Conservation (phyloP, 768 basidiomycete genomes). For the Panaeolus cyanescens region DNA sequence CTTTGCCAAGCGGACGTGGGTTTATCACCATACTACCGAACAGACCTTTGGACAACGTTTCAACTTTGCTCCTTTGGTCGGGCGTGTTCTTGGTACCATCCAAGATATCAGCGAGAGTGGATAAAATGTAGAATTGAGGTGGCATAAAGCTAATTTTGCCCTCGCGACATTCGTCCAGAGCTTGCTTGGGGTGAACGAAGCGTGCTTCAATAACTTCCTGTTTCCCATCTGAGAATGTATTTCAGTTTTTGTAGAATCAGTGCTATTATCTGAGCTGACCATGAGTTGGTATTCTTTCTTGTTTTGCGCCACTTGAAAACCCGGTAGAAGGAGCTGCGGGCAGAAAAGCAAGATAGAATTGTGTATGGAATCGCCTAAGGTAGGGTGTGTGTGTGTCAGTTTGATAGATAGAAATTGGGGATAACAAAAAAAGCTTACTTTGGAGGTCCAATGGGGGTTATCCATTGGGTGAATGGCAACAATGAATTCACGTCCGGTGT, state of each 20-base stretch:
- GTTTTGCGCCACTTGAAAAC: slow-evolving; percentile 54
- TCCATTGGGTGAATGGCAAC: slow-evolving; percentile 76
- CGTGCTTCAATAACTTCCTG: slow-evolving; percentile 70
- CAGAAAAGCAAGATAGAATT: slow-evolving; percentile 70
- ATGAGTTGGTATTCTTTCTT: slow-evolving; percentile 63
- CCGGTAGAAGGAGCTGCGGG: slow-evolving; percentile 41
- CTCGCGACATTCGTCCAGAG: slow-evolving; percentile 51
- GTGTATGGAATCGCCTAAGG: slow-evolving; percentile 67
- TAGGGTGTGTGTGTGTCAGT: neutral
- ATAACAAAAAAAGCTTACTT: slow-evolving; percentile 37
- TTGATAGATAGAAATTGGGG: neutral
- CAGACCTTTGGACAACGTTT: slow-evolving; percentile 46
- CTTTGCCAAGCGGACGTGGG: slow-evolving; percentile 43
- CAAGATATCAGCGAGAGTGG: slow-evolving; percentile 59
- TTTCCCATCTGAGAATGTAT: slow-evolving; percentile 49
- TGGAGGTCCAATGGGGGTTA: slow-evolving; percentile 59
- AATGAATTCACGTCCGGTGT: slow-evolving; percentile 46
- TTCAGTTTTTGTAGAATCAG: neutral
- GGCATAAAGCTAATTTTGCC: slow-evolving; percentile 66
- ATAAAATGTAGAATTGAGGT: slow-evolving; percentile 72
- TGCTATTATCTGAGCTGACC: slow-evolving; percentile 27
- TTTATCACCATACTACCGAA: slow-evolving; percentile 68
- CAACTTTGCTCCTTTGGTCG: slow-evolving; percentile 48
- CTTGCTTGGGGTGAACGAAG: slow-evolving; percentile 59
- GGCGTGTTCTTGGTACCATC: slow-evolving; percentile 39